Percentiles rank a stretch among this genome's conserved stretches.
These are phyloP conservation scores for Trichoderma virens DNA, from an alignment of 495 filamentous ascomycete species.

Conservation along the genomic window DNA sequence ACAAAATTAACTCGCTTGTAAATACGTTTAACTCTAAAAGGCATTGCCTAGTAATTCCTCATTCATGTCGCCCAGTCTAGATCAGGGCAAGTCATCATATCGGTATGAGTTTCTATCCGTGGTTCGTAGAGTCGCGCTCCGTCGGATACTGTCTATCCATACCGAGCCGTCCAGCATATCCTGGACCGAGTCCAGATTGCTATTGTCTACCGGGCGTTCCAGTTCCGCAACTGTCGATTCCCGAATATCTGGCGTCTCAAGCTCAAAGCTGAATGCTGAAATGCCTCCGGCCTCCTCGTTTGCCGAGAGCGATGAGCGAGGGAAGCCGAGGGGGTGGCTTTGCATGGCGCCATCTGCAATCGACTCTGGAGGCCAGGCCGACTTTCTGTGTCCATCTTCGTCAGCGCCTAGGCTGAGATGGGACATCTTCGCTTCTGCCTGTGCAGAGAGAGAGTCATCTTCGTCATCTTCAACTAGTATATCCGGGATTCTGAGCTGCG, in stretches of 20 bases:
- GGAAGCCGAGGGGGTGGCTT: constrained; percentile 33
- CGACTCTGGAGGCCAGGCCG: constrained; percentile 1
- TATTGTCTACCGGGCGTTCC: constrained; percentile 22
- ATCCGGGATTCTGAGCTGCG: constrained; percentile 79
- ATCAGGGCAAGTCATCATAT: constrained; percentile 7
- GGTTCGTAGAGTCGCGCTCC: constrained; percentile 74
- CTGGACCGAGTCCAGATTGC: constrained; percentile 28
- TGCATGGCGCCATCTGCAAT: constrained; percentile 11
- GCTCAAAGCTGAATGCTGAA: constrained; percentile 37
- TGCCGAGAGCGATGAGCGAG: constrained; percentile 18
- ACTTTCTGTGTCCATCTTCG: neutral
- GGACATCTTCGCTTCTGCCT: constrained; percentile 1
- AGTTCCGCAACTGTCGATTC: constrained; percentile 33
- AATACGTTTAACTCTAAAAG: neutral
- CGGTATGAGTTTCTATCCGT: constrained; percentile 19
- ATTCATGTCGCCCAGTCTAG: neutral
- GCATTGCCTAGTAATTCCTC: neutral
- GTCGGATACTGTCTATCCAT: constrained; percentile 86
- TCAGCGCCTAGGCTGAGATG: constrained; percentile 8
- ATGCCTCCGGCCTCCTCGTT: constrained; percentile 4
- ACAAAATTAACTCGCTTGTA: too few relatives aligned
- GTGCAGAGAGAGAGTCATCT: constrained; percentile 17
- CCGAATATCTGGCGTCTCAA: constrained; percentile 27
- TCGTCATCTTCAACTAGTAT: constrained; percentile 74
- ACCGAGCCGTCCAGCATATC: constrained; percentile 76